These are phyloP conservation scores for Ganoderma sinense DNA, from an alignment of 1,284 basidiomycete species.

Conservation along the genomic window DNA sequence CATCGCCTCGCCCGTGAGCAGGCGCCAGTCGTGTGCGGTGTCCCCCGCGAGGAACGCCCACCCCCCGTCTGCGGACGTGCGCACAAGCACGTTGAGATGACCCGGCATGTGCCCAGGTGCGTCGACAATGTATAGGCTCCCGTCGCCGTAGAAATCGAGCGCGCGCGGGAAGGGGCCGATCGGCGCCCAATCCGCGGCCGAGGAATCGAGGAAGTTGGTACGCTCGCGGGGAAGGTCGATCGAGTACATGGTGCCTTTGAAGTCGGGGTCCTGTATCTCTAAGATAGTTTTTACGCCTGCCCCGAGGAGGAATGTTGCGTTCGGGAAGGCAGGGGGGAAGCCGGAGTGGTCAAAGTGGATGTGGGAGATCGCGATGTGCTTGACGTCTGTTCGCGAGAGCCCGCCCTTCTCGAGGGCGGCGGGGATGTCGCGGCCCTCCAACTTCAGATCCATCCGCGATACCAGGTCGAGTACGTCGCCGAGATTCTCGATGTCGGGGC, in stretches of 20 bases:
- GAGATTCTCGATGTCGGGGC: slow-evolving; percentile 51
- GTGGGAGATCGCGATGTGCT: slow-evolving; percentile 34
- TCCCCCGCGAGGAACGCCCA: slow-evolving; percentile 67
- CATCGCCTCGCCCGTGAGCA: slow-evolving; percentile 54
- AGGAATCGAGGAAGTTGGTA: slow-evolving; percentile 40
- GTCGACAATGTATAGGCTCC: slow-evolving; percentile 62
- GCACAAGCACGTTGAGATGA: slow-evolving; percentile 59
- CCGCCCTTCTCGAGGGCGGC: slow-evolving; percentile 52
- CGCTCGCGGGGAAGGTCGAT: slow-evolving; percentile 52
- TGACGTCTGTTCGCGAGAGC: slow-evolving; percentile 37
- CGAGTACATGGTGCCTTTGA: slow-evolving; percentile 45
- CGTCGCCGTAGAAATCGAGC: slow-evolving; percentile 62
- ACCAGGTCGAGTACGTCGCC: slow-evolving; percentile 17
- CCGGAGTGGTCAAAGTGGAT: slow-evolving; percentile 46
- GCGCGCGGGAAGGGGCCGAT: slow-evolving; percentile 60
- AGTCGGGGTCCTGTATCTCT: slow-evolving; percentile 48
- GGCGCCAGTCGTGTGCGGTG: slow-evolving; percentile 61
- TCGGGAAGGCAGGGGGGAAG: slow-evolving; percentile 37
- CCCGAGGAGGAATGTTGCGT: slow-evolving; percentile 41
- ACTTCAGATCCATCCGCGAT: slow-evolving; percentile 7
- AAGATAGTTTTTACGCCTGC: slow-evolving; percentile 45
- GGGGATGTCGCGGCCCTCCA: slow-evolving; percentile 33
- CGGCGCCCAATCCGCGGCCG: slow-evolving; percentile 16
- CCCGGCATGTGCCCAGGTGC: slow-evolving; percentile 61
- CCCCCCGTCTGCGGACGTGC: slow-evolving; percentile 59